phyloP scores from a whole-genome alignment of 108 stramenopile species.

The Cyclotella sp. region DNA sequence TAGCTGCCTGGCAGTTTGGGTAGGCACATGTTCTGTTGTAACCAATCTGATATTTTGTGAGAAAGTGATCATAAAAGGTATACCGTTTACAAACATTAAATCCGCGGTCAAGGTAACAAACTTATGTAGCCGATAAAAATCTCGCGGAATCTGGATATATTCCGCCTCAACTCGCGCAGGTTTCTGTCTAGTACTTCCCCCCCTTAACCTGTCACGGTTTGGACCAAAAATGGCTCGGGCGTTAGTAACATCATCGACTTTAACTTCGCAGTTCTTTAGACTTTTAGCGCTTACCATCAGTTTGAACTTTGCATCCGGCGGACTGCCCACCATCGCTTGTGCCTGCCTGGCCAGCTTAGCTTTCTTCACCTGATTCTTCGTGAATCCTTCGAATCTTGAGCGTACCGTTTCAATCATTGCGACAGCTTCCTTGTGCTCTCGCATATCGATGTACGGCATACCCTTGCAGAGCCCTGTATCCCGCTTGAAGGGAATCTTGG shows the following conservation, averaged over 20 bases:
- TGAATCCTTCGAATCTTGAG: too few species aligned
- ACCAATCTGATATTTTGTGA: background rate
- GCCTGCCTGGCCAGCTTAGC: too few species aligned
- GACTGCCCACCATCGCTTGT: too few species aligned
- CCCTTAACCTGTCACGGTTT: background rate
- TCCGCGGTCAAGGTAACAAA: background rate
- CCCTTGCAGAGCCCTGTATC: background rate
- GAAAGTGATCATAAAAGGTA: background rate
- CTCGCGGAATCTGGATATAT: background rate
- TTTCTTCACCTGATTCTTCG: too few species aligned
- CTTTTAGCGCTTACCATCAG: too few species aligned
- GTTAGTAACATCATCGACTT: background rate
- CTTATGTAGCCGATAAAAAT: background rate
- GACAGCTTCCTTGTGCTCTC: background rate
- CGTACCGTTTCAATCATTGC: too few species aligned
- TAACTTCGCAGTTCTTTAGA: too few species aligned
- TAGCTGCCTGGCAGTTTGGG: background rate
- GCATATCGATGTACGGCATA: background rate
- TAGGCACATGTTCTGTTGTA: background rate
- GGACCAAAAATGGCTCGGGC: background rate
- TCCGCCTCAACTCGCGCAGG: background rate
- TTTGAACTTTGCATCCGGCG: background rate
- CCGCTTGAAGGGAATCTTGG: background rate
- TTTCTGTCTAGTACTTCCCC: background rate
- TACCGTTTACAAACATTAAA: background rate